Evolutionary conservation across 345 rosid genomes (phyloP), one percentile per base, ranked within the genome.

Genomic region (Acer yangbiense): DNA sequence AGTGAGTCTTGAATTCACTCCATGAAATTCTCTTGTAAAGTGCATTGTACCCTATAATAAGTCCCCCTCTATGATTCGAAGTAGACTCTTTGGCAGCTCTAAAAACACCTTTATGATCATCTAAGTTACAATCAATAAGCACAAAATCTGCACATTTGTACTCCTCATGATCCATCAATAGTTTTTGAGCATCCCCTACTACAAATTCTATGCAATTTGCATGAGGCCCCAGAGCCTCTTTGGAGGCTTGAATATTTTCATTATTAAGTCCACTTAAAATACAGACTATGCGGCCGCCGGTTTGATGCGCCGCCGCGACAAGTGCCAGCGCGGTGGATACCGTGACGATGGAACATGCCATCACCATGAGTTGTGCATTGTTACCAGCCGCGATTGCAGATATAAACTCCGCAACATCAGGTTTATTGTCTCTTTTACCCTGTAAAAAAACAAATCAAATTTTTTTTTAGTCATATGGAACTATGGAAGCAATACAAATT

Each of bases 381-480:
- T 88, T 87, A 10, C 92, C 94, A 0, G 89, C 92, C 0, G 89
- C 90, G 1, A 90, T 69, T 12, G 94, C 94, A 0, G 94, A 84
- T 76, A 88, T 86, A 83, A 90, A 90, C 84, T 90, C 94, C 0
- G 85, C 85, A 16, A 71, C 84, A 62, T 86, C 89, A 2, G 92
- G 91, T 79, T 86, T 88, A 68, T 80, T 81, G 11, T 77, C 84
- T 71, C 77, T 78, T 80, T 81, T 78, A 1, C 87, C 89, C 90
- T 87, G 18, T 17, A 64, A 29, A 67, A 14, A 14, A 65, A 43
- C 11, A 1, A 6, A 43, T 43, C 44, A 7, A 6, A 7, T 43
- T 9, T 32, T 43, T 43, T 43, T 9, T 29, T 29, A 2, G 46
- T 43, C 46, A 43, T 43, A 43, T 43, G 46, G 6, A 35, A 35